Evolutionary conservation across 768 basidiomycete genomes (phyloP).

Genomic region (Tulasnella sp.): DNA sequence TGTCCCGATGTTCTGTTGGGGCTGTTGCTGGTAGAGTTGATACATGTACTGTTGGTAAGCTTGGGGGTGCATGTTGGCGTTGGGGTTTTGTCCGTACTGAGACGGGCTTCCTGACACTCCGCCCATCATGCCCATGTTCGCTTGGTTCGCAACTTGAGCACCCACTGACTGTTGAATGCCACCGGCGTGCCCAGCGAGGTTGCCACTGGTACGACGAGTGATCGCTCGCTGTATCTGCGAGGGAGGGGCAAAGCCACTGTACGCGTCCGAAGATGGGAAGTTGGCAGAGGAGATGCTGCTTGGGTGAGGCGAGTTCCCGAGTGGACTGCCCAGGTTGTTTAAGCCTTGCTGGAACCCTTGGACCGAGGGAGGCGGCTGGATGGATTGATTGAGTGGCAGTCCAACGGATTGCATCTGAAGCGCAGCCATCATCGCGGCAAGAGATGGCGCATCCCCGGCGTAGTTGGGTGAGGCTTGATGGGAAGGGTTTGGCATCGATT

Average conservation of each 20-base stretch:
- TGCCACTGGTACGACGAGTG: not conserved
- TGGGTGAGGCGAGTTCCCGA: not conserved
- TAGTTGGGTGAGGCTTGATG: conserved; percentile 80
- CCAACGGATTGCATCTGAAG: conserved; percentile 71
- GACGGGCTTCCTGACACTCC: conserved; percentile 43
- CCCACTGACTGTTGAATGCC: conserved; percentile 52
- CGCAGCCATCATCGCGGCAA: conserved; percentile 92
- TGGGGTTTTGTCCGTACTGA: conserved; percentile 56
- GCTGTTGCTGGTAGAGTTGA: conserved; percentile 68
- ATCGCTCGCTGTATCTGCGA: conserved; percentile 2
- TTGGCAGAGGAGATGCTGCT: conserved; percentile 51
- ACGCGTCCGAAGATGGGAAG: conserved; percentile 58
- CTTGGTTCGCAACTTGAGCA: conserved; percentile 25
- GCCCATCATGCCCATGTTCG: conserved; percentile 33
- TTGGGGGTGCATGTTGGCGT: conserved; percentile 62
- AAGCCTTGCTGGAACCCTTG: conserved; percentile 19
- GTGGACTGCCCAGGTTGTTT: conserved; percentile 20
- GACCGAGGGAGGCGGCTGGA: conserved; percentile 15
- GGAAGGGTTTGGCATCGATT: conserved; percentile 52
- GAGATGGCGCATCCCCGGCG: conserved; percentile 71
- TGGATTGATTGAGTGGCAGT: conserved; percentile 17
- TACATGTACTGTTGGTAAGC: conserved; percentile 84
- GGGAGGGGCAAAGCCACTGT: conserved; percentile 56
- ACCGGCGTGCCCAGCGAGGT: not conserved
- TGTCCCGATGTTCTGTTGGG: conserved; percentile 76